Conservation (phyloP, 192 early-diverging fungal species). For the Backusella westeae region DNA sequence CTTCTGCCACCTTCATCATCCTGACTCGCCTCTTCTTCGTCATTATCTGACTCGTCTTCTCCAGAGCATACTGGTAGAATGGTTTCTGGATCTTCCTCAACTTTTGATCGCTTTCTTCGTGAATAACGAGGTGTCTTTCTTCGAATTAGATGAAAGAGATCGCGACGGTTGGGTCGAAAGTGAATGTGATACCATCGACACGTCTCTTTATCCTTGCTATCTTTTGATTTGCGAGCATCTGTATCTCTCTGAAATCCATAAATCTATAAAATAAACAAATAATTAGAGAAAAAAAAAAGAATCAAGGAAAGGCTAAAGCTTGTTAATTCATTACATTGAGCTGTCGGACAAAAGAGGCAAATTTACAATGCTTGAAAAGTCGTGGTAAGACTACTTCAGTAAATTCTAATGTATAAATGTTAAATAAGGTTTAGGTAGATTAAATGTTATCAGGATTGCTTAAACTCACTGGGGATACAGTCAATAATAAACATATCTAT, state of each 20-base stretch:
- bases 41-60: slow-evolving; percentile 21
- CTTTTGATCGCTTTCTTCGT: slow-evolving; percentile 31
- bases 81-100: slow-evolving; percentile 20
- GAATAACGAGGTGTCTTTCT: slow-evolving; percentile 36
- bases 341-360: slow-evolving; percentile 49
- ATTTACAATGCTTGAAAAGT: slow-evolving; percentile 50
- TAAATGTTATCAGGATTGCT: not conserved
- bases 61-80: slow-evolving; percentile 14
- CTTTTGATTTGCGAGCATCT: slow-evolving; percentile 50
- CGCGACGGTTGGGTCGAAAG: slow-evolving; percentile 39
- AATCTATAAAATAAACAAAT: slow-evolving; percentile 30
- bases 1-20: slow-evolving; percentile 2
- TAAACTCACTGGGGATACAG: slow-evolving; percentile 35
- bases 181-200: slow-evolving; percentile 46
- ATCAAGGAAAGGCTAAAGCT: not conserved
- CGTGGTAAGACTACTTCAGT: slow-evolving; percentile 41
- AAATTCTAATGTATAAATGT: slow-evolving; percentile 32
- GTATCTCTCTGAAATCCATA: slow-evolving; percentile 50
- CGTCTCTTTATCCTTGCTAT: slow-evolving; percentile 38
- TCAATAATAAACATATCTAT: slow-evolving; percentile 44
- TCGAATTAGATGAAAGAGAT: slow-evolving; percentile 41
- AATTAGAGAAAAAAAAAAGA: not conserved
- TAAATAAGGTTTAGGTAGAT: not conserved
- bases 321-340: slow-evolving; percentile 36
- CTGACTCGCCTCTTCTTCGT: slow-evolving; percentile 12